Evolutionary conservation across 1,139 yeast species (phyloP), one percentile per base, ranked within the genome.

Genomic region (Yamadazyma triangularis): DNA sequence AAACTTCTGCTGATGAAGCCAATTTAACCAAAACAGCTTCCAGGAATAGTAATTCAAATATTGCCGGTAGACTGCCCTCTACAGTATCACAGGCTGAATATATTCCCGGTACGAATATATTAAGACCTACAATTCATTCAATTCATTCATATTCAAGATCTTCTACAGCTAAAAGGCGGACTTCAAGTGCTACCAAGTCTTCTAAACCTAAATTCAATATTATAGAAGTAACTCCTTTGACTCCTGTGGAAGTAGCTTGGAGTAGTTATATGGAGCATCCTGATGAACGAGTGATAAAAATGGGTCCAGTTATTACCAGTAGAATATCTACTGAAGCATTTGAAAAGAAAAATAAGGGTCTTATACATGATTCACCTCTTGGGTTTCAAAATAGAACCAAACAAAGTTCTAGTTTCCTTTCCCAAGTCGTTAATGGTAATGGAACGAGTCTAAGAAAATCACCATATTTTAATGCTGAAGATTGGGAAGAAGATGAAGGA

Each of bases 211-310:
- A 55, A 31, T 50, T 63, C 2, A 53, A 51, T 26, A 46, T 58
- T 1, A 34, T 65, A 48, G 74, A 72, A n/a, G 65, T 73, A 2
- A 66, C 79, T 1, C 78, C 85, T 2, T 56, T 75, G 50, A 65
- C 79, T 0, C 62, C 75, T 12, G 50, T 79, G 3, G 95, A 87
- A 46, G 58, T 74, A 15, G 82, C 84, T 19, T 87, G 91, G 87
- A 67, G 74, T 9, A 58, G 64, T 26, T 73, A 70, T 42, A 61
- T 88, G 37, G 61, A 59, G 10, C 77, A 75, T 44, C 62, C 73
- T 2, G 80, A 82, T 31, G 97, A 89, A 54, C 67, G 94, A 33
- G 70, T 88, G 1, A 44, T 87, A 30, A 76, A 76, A 40, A 70
- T 75, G 13, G 96, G 93, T 0, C 66, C 68, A 11, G 73, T 65